A percentile compares a stretch with the other conserved stretches of the same genome.
These are phyloP conservation scores for Spirogloea muscicola DNA, from an alignment of 139 green algal genomes.

Conservation along the genomic window DNA sequence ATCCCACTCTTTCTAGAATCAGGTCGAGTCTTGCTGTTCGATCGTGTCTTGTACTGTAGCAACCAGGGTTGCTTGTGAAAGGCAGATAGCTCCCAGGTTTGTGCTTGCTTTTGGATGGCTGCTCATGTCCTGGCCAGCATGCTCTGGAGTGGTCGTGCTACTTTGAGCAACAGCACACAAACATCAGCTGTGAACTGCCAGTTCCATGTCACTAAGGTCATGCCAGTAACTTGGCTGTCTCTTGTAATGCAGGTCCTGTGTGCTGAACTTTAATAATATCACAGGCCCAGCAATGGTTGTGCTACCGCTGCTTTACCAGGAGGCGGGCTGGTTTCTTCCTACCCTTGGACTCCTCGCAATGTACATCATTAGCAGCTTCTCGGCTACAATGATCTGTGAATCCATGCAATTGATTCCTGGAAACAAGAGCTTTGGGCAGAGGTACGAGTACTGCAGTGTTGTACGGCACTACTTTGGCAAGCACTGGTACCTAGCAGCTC, in stretches of 20 bases:
- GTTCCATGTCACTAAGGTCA: too few relatives aligned
- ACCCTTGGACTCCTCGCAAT: conserved; percentile 16
- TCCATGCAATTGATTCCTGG: conserved; percentile 35
- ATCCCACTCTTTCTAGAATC: too few relatives aligned
- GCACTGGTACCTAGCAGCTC: conserved; percentile 12
- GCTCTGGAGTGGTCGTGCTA: too few relatives aligned
- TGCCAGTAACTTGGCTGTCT: too few relatives aligned
- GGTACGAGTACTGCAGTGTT: conserved; percentile 38
- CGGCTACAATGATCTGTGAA: conserved; percentile 36
- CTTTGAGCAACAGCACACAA: too few relatives aligned
- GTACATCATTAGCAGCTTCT: conserved; percentile 10
- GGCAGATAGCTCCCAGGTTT: too few relatives aligned
- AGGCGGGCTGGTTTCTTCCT: conserved; percentile 32
- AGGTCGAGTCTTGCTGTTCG: too few relatives aligned
- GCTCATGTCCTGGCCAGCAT: too few relatives aligned
- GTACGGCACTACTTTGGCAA: conserved; percentile 39
- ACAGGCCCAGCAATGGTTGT: conserved; percentile 31
- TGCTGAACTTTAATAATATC: conserved; percentile 36
- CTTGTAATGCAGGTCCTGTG: conserved; percentile 15
- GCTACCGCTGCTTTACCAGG: conserved; percentile 24
- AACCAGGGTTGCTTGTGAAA: too few relatives aligned
- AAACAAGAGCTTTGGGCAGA: conserved; percentile 14
- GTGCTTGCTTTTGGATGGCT: too few relatives aligned
- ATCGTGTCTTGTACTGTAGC: too few relatives aligned
- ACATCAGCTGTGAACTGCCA: too few relatives aligned